Evolutionary conservation across 495 filamentous ascomycete species (phyloP), one percentile per base, ranked within the genome.

Genomic region (Trichoderma orchidacearum): DNA sequence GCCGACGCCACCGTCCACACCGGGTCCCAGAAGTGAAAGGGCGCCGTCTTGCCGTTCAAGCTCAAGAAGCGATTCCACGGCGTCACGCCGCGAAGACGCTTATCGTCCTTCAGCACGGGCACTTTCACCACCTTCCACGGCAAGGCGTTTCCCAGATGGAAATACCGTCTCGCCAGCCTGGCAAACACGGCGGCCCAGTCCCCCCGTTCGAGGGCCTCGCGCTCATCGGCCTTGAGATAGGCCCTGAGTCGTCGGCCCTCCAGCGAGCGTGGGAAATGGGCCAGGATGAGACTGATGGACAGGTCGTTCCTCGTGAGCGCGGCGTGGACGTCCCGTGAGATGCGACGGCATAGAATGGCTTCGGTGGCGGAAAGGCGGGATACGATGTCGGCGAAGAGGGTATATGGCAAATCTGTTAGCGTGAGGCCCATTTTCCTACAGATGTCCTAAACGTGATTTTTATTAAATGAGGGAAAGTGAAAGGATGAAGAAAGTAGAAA

Each of bases 1-100:
- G 70, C 68, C 30, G 66, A 60, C 51, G 79, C 80, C 61, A 79
- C 80, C 35, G 73, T 78, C 84, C 84, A 87, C 8, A 74, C 66
- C 5, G 80, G 68, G 59, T 86, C 75, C 5, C 72, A 27, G 63
- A 74, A 68, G 72, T 84, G 68, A 45, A 79, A 78, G 25, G 59
- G 57, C 13, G 66, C 66, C 0, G 56, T 64, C 55, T 69, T 69
- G 15, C 70, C 59, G 34, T 74, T 69, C 53, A 78, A 70, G 57
- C 76, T 69, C 5, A 82, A 63, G 62, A 79, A 78, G 5, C 70
- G 74, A 56, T 80, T 72, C 81, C 82, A 86, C 1, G 76, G 72
- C 53, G 72, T 72, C 3, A 85, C 77, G 17, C 63, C 68, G 5
- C 55, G 56, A 45, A 68, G 72, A 38, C 68, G 66, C 7, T 53